Base-by-base conservation (phyloP, 139 green algal genomes). In the Volvox reticuliferus region DNA sequence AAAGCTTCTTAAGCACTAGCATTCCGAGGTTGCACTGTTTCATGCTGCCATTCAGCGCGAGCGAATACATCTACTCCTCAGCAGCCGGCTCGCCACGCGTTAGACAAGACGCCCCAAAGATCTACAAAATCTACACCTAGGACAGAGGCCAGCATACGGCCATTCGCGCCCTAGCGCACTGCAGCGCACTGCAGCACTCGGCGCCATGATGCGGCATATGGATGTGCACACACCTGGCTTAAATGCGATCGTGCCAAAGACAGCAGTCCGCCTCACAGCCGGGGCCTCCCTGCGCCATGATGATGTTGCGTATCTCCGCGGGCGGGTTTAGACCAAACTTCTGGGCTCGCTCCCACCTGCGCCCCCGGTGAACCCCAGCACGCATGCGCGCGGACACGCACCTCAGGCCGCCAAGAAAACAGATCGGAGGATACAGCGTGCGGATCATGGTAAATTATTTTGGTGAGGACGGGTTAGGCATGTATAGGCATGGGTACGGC, bases 251-350 rank as follows among this genome's bases (percentile, higher is more conserved):
- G 28, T 89, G 85, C 85, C 85, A 89, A 24, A 89, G 36, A 36
- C 68, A 37, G 21, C 44, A n/a, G 26, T 89, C 85, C 28, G 69
- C 69, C 17, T 13, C 0, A 67, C 26, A 73, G 13, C 85, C 85
- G 2, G 69, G 68, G 1, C 85, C 85, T 6, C 85, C 85, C 37
- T 2, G 28, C 1, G 69, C 85, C 68, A 89, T 50, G 2, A 89
- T 50, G 37, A 89, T 71, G 37, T 82, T 26, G 0, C 69, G 69
- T 0, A 89, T 71, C 69, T 89, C 85, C 68, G 26, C 22, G 24
- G 83, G 83, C 1, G 83, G 83, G 5, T 68, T 68, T 28, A 89
- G 50, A 71, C 83, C 83, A n/a, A 89, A 89, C 84, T 89, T 89
- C 30, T 37, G 12, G 36, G 84, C 84, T 12, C 84, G 84, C 67